A percentile compares a stretch with the other conserved stretches of the same genome.
phyloP scores from a whole-genome alignment of 2,329 filamentous ascomycete species.

The Aureobasidium sp. region DNA sequence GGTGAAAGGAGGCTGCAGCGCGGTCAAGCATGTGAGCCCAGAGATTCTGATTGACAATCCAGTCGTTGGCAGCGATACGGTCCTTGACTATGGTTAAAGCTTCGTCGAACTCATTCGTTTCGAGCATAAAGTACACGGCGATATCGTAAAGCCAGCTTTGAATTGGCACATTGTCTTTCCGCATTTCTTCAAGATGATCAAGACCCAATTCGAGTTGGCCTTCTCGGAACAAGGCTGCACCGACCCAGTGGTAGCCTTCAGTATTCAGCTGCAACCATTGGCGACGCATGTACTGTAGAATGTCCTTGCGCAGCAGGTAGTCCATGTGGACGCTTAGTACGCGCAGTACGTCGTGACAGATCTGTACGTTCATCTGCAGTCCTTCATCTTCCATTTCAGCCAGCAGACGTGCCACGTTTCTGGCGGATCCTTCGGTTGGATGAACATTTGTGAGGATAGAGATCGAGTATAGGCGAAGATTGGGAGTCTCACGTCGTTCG shows the following conservation, averaged over 20 bases:
- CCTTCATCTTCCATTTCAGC: conserved; percentile 60
- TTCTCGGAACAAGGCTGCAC: conserved; percentile 70
- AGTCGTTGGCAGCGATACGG: conserved; percentile 40
- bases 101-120: conserved; percentile 68
- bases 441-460: conserved; percentile 66
- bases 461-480: conserved; percentile 61
- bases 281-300: conserved; percentile 66
- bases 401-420: conserved; percentile 56
- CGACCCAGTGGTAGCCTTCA: conserved; percentile 58
- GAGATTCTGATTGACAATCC: conserved; percentile 46
- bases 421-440: conserved; percentile 56
- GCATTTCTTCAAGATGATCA: conserved; percentile 60
- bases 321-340: conserved; percentile 80
- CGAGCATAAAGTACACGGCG: conserved; percentile 65
- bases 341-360: conserved; percentile 66
- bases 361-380: conserved; percentile 56
- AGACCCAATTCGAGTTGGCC: conserved; percentile 76
- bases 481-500: conserved; percentile 49
- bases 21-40: conserved; percentile 68
- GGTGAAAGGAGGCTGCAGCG: conserved; percentile 54
- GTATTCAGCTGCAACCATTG: conserved; percentile 61
- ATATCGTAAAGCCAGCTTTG: conserved; percentile 72
- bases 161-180: conserved; percentile 47
- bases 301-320: conserved; percentile 63
- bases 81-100: conserved; percentile 61